Evolutionary conservation across 345 rosid genomes (phyloP).

Genomic region (Rhizophora apiculata): DNA sequence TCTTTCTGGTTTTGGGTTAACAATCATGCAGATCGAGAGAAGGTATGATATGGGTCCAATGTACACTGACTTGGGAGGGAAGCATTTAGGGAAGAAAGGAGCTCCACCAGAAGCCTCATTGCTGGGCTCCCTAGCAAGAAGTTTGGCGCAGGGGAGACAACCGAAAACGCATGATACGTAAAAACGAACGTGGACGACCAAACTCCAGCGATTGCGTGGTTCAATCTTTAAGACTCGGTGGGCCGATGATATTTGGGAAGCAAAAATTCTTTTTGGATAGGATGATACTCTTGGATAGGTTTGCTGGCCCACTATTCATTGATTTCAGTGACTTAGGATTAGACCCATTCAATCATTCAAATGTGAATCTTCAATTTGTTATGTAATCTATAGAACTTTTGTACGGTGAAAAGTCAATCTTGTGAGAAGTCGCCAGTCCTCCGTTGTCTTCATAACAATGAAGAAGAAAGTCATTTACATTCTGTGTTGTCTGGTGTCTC

Average conservation of each 20-base stretch:
- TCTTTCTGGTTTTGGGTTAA: no score
- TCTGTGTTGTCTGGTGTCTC: no score
- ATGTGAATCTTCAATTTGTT: conserved; percentile 32
- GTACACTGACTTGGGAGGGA: conserved; percentile 88
- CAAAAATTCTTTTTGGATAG: conserved; percentile 9
- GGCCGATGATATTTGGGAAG: conserved; percentile 15
- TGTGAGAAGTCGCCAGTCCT: no score
- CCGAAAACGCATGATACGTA: conserved; percentile 82
- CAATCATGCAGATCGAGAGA: conserved; percentile 68
- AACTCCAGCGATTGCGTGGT: conserved; percentile 4
- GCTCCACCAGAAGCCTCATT: conserved; percentile 55
- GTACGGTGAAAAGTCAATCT: conserved; percentile 5
- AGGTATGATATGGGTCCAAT: conserved; percentile 74
- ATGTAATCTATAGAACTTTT: conserved; percentile 24
- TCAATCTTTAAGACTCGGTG: conserved; percentile 1
- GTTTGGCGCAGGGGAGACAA: conserved; percentile 80
- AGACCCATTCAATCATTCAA: conserved; percentile 24
- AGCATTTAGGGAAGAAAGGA: conserved; percentile 84
- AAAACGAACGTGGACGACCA: not conserved
- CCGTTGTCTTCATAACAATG: no score
- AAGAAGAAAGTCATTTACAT: no score
- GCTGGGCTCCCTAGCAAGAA: conserved; percentile 62
- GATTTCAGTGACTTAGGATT: conserved; percentile 36
- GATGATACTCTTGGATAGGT: conserved; percentile 12
- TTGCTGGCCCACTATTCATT: conserved; percentile 33